Base-by-base conservation (phyloP, 2,329 filamentous ascomycete genomes). In the Penicillium vulpinum region DNA sequence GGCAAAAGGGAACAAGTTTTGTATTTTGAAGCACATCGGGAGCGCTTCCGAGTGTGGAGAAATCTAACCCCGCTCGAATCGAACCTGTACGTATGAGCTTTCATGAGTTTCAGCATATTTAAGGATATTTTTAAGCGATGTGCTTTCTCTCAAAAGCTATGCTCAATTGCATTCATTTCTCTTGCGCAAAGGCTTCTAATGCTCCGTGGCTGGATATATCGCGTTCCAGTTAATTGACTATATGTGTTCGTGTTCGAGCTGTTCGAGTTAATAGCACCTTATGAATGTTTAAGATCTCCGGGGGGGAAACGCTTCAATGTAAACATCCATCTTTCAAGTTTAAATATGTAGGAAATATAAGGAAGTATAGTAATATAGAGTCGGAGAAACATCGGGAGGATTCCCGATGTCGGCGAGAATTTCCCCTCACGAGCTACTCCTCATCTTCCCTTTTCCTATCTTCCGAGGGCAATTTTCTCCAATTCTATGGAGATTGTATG, bases 381-480 rank as follows among this genome's bases (percentile, higher is more conserved):
- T 40, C 40, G 44, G 51, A 44, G 53, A 45, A 51, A 33, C 40
- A 45, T 8, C 29, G 54, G 33, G 1, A 10, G 16, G 21, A 13
- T 5, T n/a, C 31, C 54, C 54, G 54, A 28, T 24, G 26, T 39
- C 29, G 18, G 41, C 22, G 33, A 15, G 3, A 4, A 5, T 26
- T 56, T 52, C 54, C 54, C 54, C 54, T 56, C 53, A 55, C 29
- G n/a, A n/a, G n/a, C n/a, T n/a, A n/a, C 54, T 45, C 53, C 50
- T 44, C 50, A 53, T 26, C 26, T n/a, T n/a, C n/a, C 2, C 2
- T 15, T n/a, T 35, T 8, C 31, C 22, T 46, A 33, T 46, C 44
- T 33, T 18, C 21, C 11, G 13, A 33, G n/a, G 13, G 28, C 8
- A 16, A 18, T 8, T 24, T 35, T 52, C 54, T 52, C 54, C 54